Conservation (phyloP, 305 asterid genomes). For the Fraxinus angustifolia region DNA sequence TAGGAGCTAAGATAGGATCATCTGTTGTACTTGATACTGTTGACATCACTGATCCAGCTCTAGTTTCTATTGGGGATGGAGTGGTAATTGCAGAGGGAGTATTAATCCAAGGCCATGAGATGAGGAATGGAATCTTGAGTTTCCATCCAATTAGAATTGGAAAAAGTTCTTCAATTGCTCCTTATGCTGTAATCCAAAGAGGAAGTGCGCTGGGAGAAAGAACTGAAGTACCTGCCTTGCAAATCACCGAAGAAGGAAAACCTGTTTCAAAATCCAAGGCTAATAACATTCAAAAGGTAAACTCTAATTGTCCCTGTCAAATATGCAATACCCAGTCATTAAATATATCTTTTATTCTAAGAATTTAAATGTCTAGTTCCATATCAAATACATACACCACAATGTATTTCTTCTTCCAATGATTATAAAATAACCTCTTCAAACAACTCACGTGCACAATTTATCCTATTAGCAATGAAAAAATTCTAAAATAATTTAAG, state of each 20-base stretch:
- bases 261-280: constrained; percentile 31
- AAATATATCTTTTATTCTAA: not conserved
- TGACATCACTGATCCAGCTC: constrained; percentile 73
- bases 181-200: constrained; percentile 58
- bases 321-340: not conserved
- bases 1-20: constrained; percentile 72
- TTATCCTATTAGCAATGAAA: not conserved
- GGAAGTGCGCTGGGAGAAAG: constrained; percentile 54
- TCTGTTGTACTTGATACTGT: constrained; percentile 58
- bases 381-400: not conserved
- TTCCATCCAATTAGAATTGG: constrained; percentile 63
- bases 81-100: constrained; percentile 65
- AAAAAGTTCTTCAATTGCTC: constrained; percentile 46
- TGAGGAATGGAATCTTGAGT: constrained; percentile 51
- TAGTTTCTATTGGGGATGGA: constrained; percentile 63
- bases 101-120: constrained; percentile 62
- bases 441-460: not conserved
- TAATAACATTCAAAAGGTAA: constrained; percentile 35
- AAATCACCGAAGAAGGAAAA: constrained; percentile 44
- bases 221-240: constrained; percentile 47
- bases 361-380: not conserved
- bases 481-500: not conserved
- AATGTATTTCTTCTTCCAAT: not conserved
- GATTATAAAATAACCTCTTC: not conserved
- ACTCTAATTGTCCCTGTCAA: not conserved